Base-by-base conservation (phyloP, 2,329 filamentous ascomycete species). In the Lasiodiplodia theobromae region DNA sequence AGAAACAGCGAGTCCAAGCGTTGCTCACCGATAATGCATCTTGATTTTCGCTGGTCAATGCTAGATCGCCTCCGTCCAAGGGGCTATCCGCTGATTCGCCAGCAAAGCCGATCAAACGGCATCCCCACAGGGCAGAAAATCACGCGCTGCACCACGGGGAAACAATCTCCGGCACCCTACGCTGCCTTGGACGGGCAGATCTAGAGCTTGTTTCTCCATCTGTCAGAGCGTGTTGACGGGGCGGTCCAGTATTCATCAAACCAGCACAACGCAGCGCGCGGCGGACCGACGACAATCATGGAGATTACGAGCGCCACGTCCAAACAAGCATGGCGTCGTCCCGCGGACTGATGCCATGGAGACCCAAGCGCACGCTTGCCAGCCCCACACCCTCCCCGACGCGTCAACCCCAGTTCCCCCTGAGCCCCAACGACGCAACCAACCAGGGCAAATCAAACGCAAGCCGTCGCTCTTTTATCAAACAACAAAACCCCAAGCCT, bases 341-440 rank as follows among this genome's bases (percentile, higher is more conserved):
- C 40, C 23, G 60, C 31, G 60, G 28, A 64, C 25, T 64, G 60
- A 49, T 34, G 44, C 44, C 60, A 64, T 38, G 47, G 28, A 53
- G 60, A 64, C 60, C 60, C 6, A 64, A 64, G 60, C 60, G 37
- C 60, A 8, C 18, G n/a, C 10, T 21, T 12, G 37, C 34, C 60
- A 47, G 51, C 60, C 47, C 21, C n/a, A 47, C 18, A 49, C 28
- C 23, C n/a, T 52, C 51, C 44, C 18, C 28, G 40, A 64, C 60
- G 60, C 60, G 60, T 64, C 60, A 37, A 63, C 58, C 60, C 58
- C 25, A 25, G 28, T 18, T 16, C 21, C 44, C 60, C 60, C 47
- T 44, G 23, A 60, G 18, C 31, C 2, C 4, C 54, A 21, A n/a
- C 40, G 11, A 63, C 38, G 31, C 58, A 44, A 34, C 44, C 44